Conservation (phyloP, 208 protist genomes). For the Balamuthia mandrillaris region DNA sequence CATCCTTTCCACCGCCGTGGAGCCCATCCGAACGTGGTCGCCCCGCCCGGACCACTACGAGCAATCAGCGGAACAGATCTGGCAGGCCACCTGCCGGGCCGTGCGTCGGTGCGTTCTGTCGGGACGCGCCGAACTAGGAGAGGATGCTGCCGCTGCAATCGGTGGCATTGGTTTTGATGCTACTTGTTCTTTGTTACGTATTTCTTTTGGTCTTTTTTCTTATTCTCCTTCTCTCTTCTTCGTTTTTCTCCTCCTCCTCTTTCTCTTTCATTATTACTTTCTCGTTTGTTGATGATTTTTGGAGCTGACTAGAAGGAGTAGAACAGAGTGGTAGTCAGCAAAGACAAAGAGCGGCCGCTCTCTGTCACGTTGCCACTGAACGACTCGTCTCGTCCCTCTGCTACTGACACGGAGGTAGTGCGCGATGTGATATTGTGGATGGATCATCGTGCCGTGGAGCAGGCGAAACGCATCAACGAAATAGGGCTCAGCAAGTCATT, state of each 20-base stretch:
- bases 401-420: not conserved
- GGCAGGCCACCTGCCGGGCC: not conserved
- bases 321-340: no score
- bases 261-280: no score
- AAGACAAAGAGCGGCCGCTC: no score
- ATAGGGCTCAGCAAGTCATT: no score
- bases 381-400: no score
- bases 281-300: no score
- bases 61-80: not conserved
- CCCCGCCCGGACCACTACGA: not conserved
- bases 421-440: conserved; percentile 12
- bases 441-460: not conserved
- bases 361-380: no score
- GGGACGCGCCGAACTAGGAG: not conserved
- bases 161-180: not conserved
- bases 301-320: no score
- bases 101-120: not conserved
- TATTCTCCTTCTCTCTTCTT: not conserved
- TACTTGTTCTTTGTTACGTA: not conserved
- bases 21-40: not conserved
- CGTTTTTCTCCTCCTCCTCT: no score
- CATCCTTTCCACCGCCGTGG: not conserved
- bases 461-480: not conserved
- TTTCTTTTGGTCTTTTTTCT: not conserved
- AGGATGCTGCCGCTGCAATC: not conserved